These are phyloP conservation scores for Brachypodium distachyon DNA, from an alignment of 202 grass and related monocot species.

Conservation along the genomic window DNA sequence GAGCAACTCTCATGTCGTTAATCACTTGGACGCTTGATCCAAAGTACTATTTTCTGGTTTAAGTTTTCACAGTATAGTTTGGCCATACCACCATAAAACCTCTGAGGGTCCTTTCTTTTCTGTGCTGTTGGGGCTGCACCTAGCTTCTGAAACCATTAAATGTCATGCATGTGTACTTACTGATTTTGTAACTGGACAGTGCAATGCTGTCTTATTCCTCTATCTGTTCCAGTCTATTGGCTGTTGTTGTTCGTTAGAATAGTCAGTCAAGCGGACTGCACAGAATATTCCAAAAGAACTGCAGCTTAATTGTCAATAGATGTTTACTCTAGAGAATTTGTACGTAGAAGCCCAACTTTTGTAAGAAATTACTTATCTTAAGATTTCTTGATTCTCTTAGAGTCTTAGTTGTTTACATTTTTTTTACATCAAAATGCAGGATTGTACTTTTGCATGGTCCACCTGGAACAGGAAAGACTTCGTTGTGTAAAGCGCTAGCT, in stretches of 20 bases:
- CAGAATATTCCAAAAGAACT: neutral
- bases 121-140: neutral
- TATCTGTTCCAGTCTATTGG: neutral
- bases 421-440: constrained; percentile 37
- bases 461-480: constrained; percentile 98
- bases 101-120: neutral
- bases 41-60: neutral
- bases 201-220: neutral
- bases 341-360: neutral
- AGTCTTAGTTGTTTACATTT: neutral
- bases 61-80: neutral
- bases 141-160: neutral
- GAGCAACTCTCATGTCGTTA: constrained; percentile 8
- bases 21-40: neutral
- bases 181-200: neutral
- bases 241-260: neutral
- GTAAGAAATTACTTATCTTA: neutral
- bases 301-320: neutral
- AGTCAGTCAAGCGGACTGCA: neutral
- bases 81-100: neutral
- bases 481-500: constrained; percentile 94
- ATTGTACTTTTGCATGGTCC: constrained; percentile 99
- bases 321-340: neutral
- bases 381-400: neutral
- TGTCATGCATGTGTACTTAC: neutral